phyloP scores from a whole-genome alignment of 192 early-diverging fungal genomes.

The Coemansia sp. region DNA sequence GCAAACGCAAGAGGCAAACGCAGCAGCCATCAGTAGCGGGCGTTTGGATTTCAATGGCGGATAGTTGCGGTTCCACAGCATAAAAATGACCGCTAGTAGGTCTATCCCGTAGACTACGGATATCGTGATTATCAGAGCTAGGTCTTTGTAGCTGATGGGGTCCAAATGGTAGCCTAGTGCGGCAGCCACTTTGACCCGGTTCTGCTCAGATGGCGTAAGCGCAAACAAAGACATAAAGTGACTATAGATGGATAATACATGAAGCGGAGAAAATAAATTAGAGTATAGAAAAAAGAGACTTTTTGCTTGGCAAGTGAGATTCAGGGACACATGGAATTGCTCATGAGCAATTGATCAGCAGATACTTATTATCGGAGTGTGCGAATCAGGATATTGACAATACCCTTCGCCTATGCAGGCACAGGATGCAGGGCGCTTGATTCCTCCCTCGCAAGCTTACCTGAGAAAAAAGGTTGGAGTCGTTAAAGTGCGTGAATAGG shows the following conservation, averaged over 20 bases:
- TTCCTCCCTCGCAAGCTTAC: neutral
- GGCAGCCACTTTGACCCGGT: conserved; percentile 22
- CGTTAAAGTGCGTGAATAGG: neutral
- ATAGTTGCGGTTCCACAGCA: conserved; percentile 41
- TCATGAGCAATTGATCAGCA: conserved; percentile 2
- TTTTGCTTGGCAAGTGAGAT: neutral
- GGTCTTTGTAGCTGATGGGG: conserved; percentile 30
- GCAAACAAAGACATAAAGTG: conserved; percentile 30
- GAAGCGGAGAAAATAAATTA: neutral
- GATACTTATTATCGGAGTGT: neutral
- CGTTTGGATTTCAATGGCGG: conserved; percentile 49
- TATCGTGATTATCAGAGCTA: conserved; percentile 28
- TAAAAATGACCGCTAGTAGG: conserved; percentile 30
- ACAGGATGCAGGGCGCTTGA: neutral
- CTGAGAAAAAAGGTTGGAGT: neutral
- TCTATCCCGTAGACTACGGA: conserved; percentile 34
- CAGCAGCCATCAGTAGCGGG: conserved; percentile 35
- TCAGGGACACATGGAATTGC: neutral
- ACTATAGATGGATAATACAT: neutral
- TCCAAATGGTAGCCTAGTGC: conserved; percentile 33
- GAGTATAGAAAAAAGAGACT: neutral
- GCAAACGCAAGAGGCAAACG: conserved; percentile 21
- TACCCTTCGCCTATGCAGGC: neutral
- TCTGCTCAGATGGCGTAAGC: conserved; percentile 28
- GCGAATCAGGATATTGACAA: conserved; percentile 4